These are phyloP conservation scores for Alternaria sp. DNA, from an alignment of 2,329 filamentous ascomycete genomes.

Conservation along the genomic window DNA sequence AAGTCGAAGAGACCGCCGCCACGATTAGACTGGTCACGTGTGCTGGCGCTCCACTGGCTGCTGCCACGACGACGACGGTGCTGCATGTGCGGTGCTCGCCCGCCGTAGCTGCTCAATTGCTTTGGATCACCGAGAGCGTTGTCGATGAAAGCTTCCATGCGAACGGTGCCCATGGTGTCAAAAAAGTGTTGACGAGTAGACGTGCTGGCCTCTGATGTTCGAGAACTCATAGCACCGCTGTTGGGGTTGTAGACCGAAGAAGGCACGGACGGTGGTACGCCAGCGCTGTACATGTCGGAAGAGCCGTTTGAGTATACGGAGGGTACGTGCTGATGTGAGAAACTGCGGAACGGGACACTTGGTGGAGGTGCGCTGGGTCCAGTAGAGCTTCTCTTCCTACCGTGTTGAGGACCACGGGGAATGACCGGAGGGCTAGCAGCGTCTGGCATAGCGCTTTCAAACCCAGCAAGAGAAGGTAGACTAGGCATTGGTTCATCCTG, in stretches of 20 bases:
- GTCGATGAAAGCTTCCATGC: conserved; percentile 97
- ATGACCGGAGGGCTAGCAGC: conserved; percentile 77
- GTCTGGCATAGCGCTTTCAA: conserved; percentile 61
- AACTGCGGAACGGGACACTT: conserved; percentile 76
- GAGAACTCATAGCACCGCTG: conserved; percentile 57
- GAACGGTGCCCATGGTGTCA: conserved; percentile 85
- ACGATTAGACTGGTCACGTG: conserved; percentile 40
- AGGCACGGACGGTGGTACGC: conserved; percentile 46
- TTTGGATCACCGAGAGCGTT: conserved; percentile 46
- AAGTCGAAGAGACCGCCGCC: conserved; percentile 45
- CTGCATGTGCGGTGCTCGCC: conserved; percentile 32
- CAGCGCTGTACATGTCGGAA: conserved; percentile 48
- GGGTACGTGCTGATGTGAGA: conserved; percentile 65
- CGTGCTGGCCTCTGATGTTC: conserved; percentile 61
- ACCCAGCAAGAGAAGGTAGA: conserved; percentile 37
- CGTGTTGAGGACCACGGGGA: conserved; percentile 74
- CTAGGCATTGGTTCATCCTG: conserved; percentile 44
- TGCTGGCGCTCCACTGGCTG: conserved; percentile 50
- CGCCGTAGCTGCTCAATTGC: conserved; percentile 18
- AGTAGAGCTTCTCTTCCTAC: conserved; percentile 89
- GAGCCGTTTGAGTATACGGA: conserved; percentile 52
- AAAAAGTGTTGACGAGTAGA: conserved; percentile 71
- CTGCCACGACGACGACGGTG: conserved; percentile 43
- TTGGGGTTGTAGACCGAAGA: conserved; percentile 53
- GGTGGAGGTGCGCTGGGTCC: conserved; percentile 76